These are phyloP conservation scores for Protomyces arabidopsidicola DNA, from an alignment of 1,139 yeast genomes.

Conservation along the genomic window DNA sequence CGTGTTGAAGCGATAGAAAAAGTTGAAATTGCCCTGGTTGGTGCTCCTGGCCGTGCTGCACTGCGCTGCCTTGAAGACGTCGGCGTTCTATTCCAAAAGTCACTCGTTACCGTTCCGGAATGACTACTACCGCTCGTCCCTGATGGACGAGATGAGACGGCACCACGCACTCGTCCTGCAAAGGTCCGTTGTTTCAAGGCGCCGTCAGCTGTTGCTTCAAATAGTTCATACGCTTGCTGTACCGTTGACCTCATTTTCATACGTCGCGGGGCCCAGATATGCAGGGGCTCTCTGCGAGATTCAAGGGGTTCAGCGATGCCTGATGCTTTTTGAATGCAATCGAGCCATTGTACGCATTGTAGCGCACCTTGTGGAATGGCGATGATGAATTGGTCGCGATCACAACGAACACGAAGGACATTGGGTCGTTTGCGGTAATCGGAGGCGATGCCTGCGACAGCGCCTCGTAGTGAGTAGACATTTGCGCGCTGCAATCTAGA, in stretches of 20 bases:
- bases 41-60: neutral
- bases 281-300: constrained; percentile 6
- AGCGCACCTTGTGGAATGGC: constrained; percentile 48
- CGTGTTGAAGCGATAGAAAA: neutral
- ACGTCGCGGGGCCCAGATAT: constrained; percentile 16
- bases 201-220: constrained; percentile 16
- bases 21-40: neutral
- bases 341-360: constrained; percentile 62
- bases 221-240: constrained; percentile 13
- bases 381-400: constrained; percentile 61
- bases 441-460: constrained; percentile 52
- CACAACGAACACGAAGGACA: constrained; percentile 59
- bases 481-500: neutral
- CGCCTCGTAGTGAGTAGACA: constrained; percentile 15
- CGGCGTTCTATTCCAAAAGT: neutral
- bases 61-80: neutral
- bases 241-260: neutral
- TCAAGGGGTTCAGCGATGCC: constrained; percentile 38
- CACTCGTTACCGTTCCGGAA: neutral
- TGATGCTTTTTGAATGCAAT: constrained; percentile 43
- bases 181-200: constrained; percentile 6
- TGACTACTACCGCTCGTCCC: neutral
- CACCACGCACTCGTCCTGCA: neutral
- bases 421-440: constrained; percentile 61
- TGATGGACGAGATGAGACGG: neutral